Conservation (phyloP, 192 early-diverging fungal genomes). For the Rhizophagus sp. region DNA sequence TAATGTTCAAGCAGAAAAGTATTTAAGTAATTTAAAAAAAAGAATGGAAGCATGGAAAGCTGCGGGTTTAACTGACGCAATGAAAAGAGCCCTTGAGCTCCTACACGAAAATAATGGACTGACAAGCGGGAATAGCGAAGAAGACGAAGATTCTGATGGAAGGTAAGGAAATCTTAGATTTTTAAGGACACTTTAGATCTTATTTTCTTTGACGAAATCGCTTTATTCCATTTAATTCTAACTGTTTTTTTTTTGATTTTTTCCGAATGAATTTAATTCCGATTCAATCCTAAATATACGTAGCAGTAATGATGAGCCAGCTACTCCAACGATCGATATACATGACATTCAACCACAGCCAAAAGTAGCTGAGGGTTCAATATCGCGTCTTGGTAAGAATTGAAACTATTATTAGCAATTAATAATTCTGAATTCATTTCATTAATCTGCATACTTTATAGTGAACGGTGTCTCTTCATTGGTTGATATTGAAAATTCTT, state of each 20-base stretch:
- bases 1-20: constrained; percentile 41
- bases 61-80: constrained; percentile 38
- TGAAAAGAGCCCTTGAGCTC: constrained; percentile 39
- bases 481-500: constrained; percentile 52
- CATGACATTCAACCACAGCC: constrained; percentile 20
- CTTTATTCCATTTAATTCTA: background rate
- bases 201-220: background rate
- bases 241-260: background rate
- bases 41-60: constrained; percentile 42
- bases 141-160: constrained; percentile 22
- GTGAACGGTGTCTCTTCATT: constrained; percentile 61
- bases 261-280: background rate
- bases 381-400: constrained; percentile 28
- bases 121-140: background rate
- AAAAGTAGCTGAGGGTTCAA: constrained; percentile 30
- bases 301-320: constrained; percentile 32
- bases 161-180: background rate
- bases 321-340: constrained; percentile 20
- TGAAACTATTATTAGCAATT: background rate
- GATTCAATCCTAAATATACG: background rate
- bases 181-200: background rate
- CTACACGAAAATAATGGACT: constrained; percentile 18
- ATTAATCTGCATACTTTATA: constrained; percentile 32
- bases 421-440: background rate
- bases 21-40: constrained; percentile 42